Evolutionary conservation across 352 stramenopile species (phyloP).

Genomic region (Phytophthora foliorum): DNA sequence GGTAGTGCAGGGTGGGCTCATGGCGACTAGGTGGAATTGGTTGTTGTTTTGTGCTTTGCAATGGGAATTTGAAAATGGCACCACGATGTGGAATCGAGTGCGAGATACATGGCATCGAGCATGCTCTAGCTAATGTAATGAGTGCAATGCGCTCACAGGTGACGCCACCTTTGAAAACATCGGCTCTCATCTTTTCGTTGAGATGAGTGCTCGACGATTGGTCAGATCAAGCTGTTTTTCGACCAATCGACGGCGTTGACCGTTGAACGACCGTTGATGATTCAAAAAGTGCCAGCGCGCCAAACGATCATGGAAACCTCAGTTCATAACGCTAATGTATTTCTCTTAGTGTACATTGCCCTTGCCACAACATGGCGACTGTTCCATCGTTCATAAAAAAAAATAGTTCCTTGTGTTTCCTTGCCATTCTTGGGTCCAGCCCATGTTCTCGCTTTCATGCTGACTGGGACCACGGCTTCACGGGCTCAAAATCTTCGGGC

Average conservation of each 20-base stretch:
- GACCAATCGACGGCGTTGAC: constrained; percentile 10
- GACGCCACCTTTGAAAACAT: neutral
- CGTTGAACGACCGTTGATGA: constrained; percentile 20
- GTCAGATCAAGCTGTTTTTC: neutral
- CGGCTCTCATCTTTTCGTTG: constrained; percentile 29
- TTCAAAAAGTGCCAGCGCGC: constrained; percentile 21
- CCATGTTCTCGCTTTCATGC: constrained; percentile 14
- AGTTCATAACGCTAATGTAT: constrained; percentile 21
- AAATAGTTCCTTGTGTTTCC: constrained; percentile 2
- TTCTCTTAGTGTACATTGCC: constrained; percentile 24
- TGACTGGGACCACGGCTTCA: constrained; percentile 30
- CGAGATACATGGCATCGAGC: no score
- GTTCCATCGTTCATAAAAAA: constrained; percentile 41
- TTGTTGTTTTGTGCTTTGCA: neutral
- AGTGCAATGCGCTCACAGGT: no score
- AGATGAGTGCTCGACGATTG: constrained; percentile 31
- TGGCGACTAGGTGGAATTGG: constrained; percentile 6
- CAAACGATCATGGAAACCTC: neutral
- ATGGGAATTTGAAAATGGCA: constrained; percentile 1
- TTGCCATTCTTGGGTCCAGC: neutral
- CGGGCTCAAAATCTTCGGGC: constrained; percentile 8
- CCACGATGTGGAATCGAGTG: neutral
- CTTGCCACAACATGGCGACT: neutral
- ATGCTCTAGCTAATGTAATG: no score
- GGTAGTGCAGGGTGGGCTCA: constrained; percentile 9